phyloP scores from a whole-genome alignment of 1,139 yeast genomes.

The Yamadazyma dendronema region DNA sequence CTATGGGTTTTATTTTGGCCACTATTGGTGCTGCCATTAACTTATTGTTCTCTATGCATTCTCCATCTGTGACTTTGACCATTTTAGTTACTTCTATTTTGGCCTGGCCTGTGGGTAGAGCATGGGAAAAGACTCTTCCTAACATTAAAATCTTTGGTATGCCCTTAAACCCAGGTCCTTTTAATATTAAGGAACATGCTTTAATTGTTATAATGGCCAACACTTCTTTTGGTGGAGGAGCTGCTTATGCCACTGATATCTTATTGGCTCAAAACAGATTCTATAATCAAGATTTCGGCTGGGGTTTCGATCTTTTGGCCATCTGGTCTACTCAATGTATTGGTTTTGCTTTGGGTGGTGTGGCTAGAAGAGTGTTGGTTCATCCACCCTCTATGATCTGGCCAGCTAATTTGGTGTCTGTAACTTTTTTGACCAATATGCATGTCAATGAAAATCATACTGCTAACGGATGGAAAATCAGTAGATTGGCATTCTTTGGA shows the following conservation, averaged over 20 bases:
- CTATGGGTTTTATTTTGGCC: slow-evolving; percentile 49
- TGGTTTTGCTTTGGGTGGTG: slow-evolving; percentile 66
- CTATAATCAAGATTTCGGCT: slow-evolving; percentile 41
- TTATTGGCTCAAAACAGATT: slow-evolving; percentile 54
- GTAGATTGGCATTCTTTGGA: slow-evolving; percentile 35
- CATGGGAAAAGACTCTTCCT: slow-evolving; percentile 43
- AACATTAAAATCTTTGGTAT: slow-evolving; percentile 37
- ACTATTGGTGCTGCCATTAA: slow-evolving; percentile 63
- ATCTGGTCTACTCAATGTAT: slow-evolving; percentile 55
- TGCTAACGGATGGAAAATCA: slow-evolving; percentile 43
- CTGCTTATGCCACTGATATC: slow-evolving; percentile 62
- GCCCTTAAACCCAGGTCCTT: slow-evolving; percentile 58
- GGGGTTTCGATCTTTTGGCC: slow-evolving; percentile 45
- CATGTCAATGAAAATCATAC: slow-evolving; percentile 60
- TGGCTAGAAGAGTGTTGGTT: slow-evolving; percentile 54
- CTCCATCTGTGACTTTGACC: slow-evolving; percentile 53
- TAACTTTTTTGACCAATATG: slow-evolving; percentile 55
- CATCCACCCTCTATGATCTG: slow-evolving; percentile 65
- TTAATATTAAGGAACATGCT: slow-evolving; percentile 65
- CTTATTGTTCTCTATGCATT: slow-evolving; percentile 57
- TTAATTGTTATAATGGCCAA: slow-evolving; percentile 55
- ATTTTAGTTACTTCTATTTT: slow-evolving; percentile 57
- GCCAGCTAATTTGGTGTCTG: slow-evolving; percentile 56
- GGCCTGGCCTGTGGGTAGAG: slow-evolving; percentile 61
- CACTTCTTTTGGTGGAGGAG: slow-evolving; percentile 55